A percentile compares a stretch with the other conserved stretches of the same genome.
Evolutionary conservation across 1,139 yeast species (phyloP).

Genomic region (Hanseniaspora sp.): DNA sequence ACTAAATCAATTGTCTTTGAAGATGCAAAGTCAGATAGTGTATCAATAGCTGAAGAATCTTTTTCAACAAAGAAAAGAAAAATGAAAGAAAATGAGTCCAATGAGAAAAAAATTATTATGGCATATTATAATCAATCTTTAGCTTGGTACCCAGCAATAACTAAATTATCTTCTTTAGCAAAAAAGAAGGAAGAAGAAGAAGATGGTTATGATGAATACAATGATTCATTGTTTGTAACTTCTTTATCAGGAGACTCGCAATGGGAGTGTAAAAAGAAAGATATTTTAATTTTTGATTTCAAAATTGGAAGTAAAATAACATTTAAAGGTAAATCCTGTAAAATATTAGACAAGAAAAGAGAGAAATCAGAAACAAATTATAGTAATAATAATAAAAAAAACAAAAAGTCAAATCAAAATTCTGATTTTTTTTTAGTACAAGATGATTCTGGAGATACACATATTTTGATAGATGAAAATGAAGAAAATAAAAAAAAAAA

Average conservation of each 20-base stretch:
- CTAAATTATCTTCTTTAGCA: not conserved
- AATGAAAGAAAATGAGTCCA: not conserved
- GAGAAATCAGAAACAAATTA: not conserved
- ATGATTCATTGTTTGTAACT: not conserved
- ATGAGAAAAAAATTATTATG: not conserved
- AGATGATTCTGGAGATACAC: not conserved
- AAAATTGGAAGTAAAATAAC: not conserved
- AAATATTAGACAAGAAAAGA: not conserved
- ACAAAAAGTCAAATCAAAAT: not conserved
- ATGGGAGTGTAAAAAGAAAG: not conserved
- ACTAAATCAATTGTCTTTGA: too few relatives aligned
- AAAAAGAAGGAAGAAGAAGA: not conserved
- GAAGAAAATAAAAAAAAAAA: too few relatives aligned
- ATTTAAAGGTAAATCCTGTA: not conserved
- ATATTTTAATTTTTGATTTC: not conserved
- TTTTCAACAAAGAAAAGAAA: too few relatives aligned
- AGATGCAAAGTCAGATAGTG: too few relatives aligned
- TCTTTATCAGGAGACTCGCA: not conserved
- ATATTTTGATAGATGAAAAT: not conserved
- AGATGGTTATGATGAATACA: too few relatives aligned
- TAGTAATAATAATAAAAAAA: not conserved
- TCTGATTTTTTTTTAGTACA: too few relatives aligned
- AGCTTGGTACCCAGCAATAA: not conserved
- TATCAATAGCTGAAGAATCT: too few relatives aligned
- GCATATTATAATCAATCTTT: not conserved